Base-by-base conservation (phyloP, 1,284 basidiomycete species). In the Meripilus lineatus region DNA sequence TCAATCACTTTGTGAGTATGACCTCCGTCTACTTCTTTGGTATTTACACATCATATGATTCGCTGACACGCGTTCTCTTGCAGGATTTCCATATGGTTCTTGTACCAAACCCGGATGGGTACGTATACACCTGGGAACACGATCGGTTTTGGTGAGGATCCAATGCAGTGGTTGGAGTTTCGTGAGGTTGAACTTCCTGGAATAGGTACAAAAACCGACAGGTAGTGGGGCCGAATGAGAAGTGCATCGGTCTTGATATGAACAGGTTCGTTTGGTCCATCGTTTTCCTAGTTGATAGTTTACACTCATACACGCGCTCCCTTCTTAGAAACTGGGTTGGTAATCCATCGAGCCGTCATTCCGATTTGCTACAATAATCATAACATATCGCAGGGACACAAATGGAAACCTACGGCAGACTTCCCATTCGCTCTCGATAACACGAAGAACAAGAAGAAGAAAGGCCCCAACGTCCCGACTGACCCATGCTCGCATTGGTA, bases 91-190 rank as follows among this genome's bases (percentile, higher is more conserved):
- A 88, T 43, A 74, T 93, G 48, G 70, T 94, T 7, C 88, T 90
- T 0, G 68, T 80, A 0, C 78, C 88, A 4, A 94, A 93, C 56
- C 89, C 89, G 5, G 91, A 94, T 55, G 91, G 91, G 0, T 92
- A 91, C 57, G 74, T 57, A 1, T 58, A 61, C 37, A 64, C 76
- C 21, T 80, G 77, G 77, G 74, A 80, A 42, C 64, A 58, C 18
- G 81, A 88, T 47, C 75, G 90, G 1, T 76, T 87, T 53, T 93
- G 89, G 89, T 77, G 33, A 46, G 50, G 36, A 5, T 37, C 21
- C 20, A 24, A 21, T 38, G 23, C 13, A 23, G 15, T 5, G 36
- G n/a, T 8, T 30, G 28, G 8, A 30, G 28, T 10, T 10, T 10
- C 8, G 28, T 8, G 15, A 3, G 18, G 15, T 36, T 32, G 35